A percentile compares a stretch with the other conserved stretches of the same genome.
These are phyloP conservation scores for Lasiodiplodia sp. DNA, from an alignment of 2,329 filamentous ascomycete species.

Conservation along the genomic window DNA sequence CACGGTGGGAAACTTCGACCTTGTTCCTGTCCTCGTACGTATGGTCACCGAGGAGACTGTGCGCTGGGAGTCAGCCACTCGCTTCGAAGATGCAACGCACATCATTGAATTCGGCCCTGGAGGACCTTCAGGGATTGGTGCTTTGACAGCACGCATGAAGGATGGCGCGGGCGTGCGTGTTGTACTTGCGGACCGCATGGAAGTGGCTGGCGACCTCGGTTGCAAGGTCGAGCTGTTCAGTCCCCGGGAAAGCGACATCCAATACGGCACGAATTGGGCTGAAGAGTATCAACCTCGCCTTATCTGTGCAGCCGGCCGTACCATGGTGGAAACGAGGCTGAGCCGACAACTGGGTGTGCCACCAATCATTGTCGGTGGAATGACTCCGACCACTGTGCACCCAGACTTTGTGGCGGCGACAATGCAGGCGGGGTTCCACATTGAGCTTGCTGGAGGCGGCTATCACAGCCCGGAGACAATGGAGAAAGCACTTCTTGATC, in stretches of 20 bases:
- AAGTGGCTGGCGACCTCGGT: conserved; percentile 31
- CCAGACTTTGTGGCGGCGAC: conserved; percentile 93
- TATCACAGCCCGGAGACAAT: conserved; percentile 86
- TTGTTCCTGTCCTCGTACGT: conserved; percentile 34
- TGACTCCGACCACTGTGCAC: conserved; percentile 88
- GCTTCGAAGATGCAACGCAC: conserved; percentile 32
- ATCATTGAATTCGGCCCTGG: conserved; percentile 39
- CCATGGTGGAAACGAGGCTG: conserved; percentile 61
- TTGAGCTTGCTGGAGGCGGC: conserved; percentile 87
- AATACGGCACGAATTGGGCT: conserved; percentile 6
- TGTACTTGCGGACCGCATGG: conserved; percentile 33
- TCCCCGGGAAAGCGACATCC: conserved; percentile 7
- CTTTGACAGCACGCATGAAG: conserved; percentile 33
- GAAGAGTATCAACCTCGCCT: conserved; percentile 10
- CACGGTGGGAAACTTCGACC: conserved; percentile 32
- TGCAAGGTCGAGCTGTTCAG: conserved; percentile 34
- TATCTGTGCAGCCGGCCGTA: conserved; percentile 24
- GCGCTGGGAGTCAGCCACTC: conserved; percentile 35
- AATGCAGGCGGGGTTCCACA: conserved; percentile 97
- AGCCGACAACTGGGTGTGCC: conserved; percentile 86
- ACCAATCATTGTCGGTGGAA: conserved; percentile 89
- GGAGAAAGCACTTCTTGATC: conserved; percentile 83
- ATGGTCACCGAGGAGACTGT: conserved; percentile 35
- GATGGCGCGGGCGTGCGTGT: conserved; percentile 35
- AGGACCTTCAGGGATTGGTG: conserved; percentile 35